Conservation (phyloP, 805 yeast species). For the Wickerhamomyces mucosus region DNA sequence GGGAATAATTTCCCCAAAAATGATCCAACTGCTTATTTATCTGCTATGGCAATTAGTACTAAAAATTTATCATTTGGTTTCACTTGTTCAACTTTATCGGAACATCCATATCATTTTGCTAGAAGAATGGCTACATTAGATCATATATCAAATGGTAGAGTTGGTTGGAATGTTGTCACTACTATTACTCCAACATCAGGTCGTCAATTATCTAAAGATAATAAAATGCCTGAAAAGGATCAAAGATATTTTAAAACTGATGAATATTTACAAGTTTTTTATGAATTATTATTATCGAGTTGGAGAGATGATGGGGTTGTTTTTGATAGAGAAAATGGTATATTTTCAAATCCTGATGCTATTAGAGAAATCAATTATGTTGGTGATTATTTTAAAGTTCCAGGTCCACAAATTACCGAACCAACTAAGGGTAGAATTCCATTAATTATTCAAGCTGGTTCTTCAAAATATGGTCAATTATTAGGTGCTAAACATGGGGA, state of each 20-base stretch:
- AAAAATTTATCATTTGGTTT: slow-evolving; percentile 31
- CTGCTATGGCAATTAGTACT: slow-evolving; percentile 36
- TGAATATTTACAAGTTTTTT: slow-evolving; percentile 34
- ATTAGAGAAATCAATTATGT: slow-evolving; percentile 33
- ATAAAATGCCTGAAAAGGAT: slow-evolving; percentile 30
- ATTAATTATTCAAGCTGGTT: slow-evolving; percentile 36
- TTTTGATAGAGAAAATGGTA: slow-evolving; percentile 20
- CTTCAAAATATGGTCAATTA: slow-evolving; percentile 31
- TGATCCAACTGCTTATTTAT: slow-evolving; percentile 30
- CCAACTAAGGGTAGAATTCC: slow-evolving; percentile 39
- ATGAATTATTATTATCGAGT: slow-evolving; percentile 31
- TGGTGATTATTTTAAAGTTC: slow-evolving; percentile 29
- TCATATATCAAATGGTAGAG: slow-evolving; percentile 35
- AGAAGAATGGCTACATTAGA: slow-evolving; percentile 37
- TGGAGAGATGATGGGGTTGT: slow-evolving; percentile 36
- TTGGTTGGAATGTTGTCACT: slow-evolving; percentile 42
- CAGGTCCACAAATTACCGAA: slow-evolving; percentile 34
- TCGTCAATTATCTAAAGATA: slow-evolving; percentile 29
- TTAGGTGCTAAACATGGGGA: slow-evolving; percentile 40
- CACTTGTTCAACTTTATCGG: slow-evolving; percentile 36
- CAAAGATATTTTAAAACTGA: slow-evolving; percentile 34
- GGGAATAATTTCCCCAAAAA: slow-evolving; percentile 28
- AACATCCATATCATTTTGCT: slow-evolving; percentile 36
- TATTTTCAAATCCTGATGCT: slow-evolving; percentile 30
- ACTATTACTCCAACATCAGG: slow-evolving; percentile 36